These are phyloP conservation scores for Simplicillium aogashimaense DNA, from an alignment of 2,329 filamentous ascomycete species.

Conservation along the genomic window DNA sequence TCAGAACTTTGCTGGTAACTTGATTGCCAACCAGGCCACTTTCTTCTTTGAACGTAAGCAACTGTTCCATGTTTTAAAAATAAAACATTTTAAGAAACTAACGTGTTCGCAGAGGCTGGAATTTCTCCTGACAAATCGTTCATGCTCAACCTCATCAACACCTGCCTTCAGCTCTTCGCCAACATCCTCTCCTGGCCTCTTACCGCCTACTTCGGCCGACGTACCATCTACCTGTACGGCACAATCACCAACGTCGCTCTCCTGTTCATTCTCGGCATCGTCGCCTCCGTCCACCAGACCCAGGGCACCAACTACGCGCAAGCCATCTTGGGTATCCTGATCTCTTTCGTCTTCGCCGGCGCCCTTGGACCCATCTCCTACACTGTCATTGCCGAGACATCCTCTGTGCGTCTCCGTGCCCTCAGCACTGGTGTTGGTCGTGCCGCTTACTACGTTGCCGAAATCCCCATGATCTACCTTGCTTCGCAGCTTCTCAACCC, in stretches of 20 bases:
- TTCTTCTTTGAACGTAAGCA: conserved; percentile 42
- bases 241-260: conserved; percentile 4
- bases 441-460: conserved; percentile 28
- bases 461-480: conserved; percentile 28
- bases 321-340: conserved; percentile 19
- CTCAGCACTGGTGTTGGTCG: conserved; percentile 17
- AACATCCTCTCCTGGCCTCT: conserved; percentile 13
- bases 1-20: conserved; percentile 50
- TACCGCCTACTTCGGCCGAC: conserved; percentile 7
- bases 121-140: conserved; percentile 12
- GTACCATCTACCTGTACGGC: conserved; percentile 6
- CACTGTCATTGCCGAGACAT: conserved; percentile 21
- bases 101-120: conserved; percentile 9
- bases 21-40: conserved; percentile 52
- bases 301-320: neutral
- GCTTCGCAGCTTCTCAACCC: conserved; percentile 17
- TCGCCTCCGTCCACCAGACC: neutral
- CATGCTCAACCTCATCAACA: conserved; percentile 16
- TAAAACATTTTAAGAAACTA: neutral
- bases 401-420: conserved; percentile 19
- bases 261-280: conserved; percentile 6
- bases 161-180: conserved; percentile 20
- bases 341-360: conserved; percentile 18
- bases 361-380: conserved; percentile 24
- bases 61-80: conserved; percentile 5